phyloP scores from a whole-genome alignment of 2,329 filamentous ascomycete species.

The Alternaria hordeiaustralica region DNA sequence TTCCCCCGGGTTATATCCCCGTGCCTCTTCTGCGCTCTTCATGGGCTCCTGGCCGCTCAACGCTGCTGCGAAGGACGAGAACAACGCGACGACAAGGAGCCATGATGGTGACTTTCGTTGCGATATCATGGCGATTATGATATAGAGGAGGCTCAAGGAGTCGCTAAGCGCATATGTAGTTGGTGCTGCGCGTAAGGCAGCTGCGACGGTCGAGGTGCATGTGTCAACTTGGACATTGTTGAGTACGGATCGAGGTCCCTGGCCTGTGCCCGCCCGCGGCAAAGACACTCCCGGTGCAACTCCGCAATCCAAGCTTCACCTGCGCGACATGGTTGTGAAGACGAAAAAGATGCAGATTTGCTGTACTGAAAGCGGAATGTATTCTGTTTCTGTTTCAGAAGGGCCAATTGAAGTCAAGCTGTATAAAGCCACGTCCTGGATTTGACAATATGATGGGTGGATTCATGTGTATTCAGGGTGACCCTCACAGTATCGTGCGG shows the following conservation, averaged over 20 bases:
- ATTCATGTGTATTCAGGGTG: not conserved
- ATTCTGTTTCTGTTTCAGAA: not conserved
- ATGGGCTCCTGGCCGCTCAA: constrained; percentile 52
- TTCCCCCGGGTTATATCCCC: constrained; percentile 57
- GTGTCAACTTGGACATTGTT: constrained; percentile 15
- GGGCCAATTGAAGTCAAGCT: not conserved
- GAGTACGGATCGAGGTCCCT: constrained; percentile 2
- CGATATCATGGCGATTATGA: not conserved
- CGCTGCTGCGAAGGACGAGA: constrained; percentile 45
- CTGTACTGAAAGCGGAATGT: not conserved
- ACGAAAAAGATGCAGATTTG: not conserved
- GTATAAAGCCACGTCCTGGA: not conserved
- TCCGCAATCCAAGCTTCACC: constrained; percentile 2
- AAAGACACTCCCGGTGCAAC: constrained; percentile 7
- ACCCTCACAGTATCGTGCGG: not conserved
- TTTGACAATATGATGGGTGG: not conserved
- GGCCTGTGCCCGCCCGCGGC: constrained; percentile 9
- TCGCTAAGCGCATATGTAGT: not conserved
- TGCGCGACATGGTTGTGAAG: not conserved
- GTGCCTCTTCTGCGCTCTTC: constrained; percentile 39
- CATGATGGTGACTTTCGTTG: constrained; percentile 8
- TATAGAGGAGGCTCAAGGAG: not conserved
- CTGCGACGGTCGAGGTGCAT: constrained; percentile 5
- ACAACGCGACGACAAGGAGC: constrained; percentile 35
- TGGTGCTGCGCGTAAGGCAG: not conserved